Evolutionary conservation across 2,329 filamentous ascomycete genomes (phyloP).

Genomic region (Aureobasidium sp.): DNA sequence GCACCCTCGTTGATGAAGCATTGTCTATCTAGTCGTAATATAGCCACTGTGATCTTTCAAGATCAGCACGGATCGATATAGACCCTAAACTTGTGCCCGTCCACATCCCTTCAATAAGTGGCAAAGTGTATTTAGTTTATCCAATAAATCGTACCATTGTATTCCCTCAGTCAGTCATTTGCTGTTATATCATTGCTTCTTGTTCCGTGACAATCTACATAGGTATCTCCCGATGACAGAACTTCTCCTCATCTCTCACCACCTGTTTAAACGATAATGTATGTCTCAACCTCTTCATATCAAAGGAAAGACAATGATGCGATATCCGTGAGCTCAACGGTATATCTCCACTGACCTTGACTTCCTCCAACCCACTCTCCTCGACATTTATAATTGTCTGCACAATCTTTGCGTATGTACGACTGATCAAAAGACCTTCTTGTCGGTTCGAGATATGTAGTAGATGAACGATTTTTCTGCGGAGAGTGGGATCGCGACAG

Average conservation of each 20-base stretch:
- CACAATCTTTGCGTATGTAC: slow-evolving; percentile 29
- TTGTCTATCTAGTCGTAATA: no score
- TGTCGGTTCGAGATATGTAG: slow-evolving; percentile 24
- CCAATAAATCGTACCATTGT: no score
- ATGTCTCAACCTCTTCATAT: background rate
- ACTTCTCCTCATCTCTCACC: background rate
- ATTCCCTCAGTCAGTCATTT: no score
- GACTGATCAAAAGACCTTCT: slow-evolving; percentile 28
- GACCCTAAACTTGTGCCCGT: no score
- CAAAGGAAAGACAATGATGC: slow-evolving; percentile 2
- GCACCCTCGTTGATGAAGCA: slow-evolving; percentile 21
- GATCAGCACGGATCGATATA: no score
- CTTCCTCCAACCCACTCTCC: slow-evolving; percentile 1
- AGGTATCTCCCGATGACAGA: background rate
- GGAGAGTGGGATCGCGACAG: slow-evolving; percentile 28
- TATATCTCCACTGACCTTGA: background rate
- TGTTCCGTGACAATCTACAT: no score
- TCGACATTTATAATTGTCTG: slow-evolving; percentile 36
- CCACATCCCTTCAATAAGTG: no score
- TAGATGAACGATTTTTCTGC: slow-evolving; percentile 27
- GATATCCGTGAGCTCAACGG: background rate
- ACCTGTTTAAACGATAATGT: slow-evolving; percentile 4
- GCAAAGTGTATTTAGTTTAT: no score
- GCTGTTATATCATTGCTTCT: no score
- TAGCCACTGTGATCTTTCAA: no score